Evolutionary conservation across 2,329 filamentous ascomycete genomes (phyloP).

Genomic region (Beauveria medogensis): DNA sequence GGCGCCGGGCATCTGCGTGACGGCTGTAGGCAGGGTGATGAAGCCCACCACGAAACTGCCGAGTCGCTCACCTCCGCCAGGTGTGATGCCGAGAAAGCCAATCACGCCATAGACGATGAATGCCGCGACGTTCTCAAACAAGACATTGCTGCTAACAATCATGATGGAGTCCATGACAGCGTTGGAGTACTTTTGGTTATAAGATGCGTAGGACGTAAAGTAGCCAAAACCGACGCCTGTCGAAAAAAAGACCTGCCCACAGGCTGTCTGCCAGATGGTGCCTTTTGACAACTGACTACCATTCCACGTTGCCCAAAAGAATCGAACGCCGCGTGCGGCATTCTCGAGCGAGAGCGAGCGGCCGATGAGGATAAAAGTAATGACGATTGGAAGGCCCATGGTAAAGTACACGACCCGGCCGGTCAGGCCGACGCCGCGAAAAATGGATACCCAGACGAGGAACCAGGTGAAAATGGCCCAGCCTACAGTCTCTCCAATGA

Average conservation of each 20-base stretch:
- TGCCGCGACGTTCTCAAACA: conserved; percentile 47
- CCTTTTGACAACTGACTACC: conserved; percentile 41
- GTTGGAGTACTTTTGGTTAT: conserved; percentile 49
- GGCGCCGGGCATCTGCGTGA: conserved; percentile 47
- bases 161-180: conserved; percentile 51
- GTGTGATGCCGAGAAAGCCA: conserved; percentile 33
- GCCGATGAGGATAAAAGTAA: conserved; percentile 48
- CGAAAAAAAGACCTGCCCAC: conserved; percentile 52
- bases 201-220: conserved; percentile 50
- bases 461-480: conserved; percentile 54
- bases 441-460: conserved; percentile 51
- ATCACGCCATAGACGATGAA: conserved; percentile 47
- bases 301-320: conserved; percentile 39
- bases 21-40: conserved; percentile 47
- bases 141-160: conserved; percentile 45
- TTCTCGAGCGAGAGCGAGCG: conserved; percentile 46
- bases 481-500: conserved; percentile 49
- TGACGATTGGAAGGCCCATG: conserved; percentile 51
- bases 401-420: conserved; percentile 53
- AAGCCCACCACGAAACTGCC: conserved; percentile 51
- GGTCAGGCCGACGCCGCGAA: conserved; percentile 49
- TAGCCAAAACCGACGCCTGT: conserved; percentile 52
- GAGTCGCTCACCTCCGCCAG: conserved; percentile 30
- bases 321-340: conserved; percentile 41
- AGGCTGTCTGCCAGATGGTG: conserved; percentile 50